Base-by-base conservation (phyloP, 225 moss, liverwort and hornwort genomes). In the Physcomitrellopsis africana region DNA sequence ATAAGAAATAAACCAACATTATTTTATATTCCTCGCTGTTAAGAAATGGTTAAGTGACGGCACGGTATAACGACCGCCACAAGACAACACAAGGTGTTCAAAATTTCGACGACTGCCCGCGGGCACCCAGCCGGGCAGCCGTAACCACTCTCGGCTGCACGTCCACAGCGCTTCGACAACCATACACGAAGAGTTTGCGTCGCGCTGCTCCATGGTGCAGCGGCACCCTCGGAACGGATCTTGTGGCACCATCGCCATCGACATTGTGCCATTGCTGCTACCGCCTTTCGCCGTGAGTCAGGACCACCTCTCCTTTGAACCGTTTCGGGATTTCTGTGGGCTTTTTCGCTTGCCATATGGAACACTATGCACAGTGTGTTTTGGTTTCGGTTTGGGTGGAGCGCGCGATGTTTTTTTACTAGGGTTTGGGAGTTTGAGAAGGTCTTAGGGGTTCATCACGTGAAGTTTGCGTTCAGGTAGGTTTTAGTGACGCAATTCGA, bases 401-500 rank as follows among this genome's bases (percentile, higher is more conserved):
- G 12, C 43, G 3, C 12, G 9, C 26, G 59, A 13, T 22, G 22
- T 47, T 16, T 19, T 29, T 11, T 1, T 29, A 23, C 68, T 82
- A 73, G 81, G 77, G 77, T 72, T 81, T 69, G 57, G n/a, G 48
- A 41, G 20, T 37, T 15, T 59, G 18, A 22, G 62, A 62, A 13
- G 44, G 20, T 20, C 8, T 57, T 15, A 20, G 24, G 70, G 23
- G 14, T 51, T 32, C 26, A 1, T 18, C 49, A 56, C 5, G 22
- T 20, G 49, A 19, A 8, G 17, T 7, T 51, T 65, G 26, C 18
- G 12, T 19, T 32, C 6, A 53, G 15, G 49, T 11, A 15, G 22
- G 19, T 23, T 42, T 41, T 65, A 42, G 9, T 47, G 53, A 13
- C 41, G 46, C 14, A 13, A 32, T 61, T 67, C 37, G 45, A 46